These are phyloP conservation scores for Candida berthetii DNA, from an alignment of 805 yeast species.

Conservation along the genomic window DNA sequence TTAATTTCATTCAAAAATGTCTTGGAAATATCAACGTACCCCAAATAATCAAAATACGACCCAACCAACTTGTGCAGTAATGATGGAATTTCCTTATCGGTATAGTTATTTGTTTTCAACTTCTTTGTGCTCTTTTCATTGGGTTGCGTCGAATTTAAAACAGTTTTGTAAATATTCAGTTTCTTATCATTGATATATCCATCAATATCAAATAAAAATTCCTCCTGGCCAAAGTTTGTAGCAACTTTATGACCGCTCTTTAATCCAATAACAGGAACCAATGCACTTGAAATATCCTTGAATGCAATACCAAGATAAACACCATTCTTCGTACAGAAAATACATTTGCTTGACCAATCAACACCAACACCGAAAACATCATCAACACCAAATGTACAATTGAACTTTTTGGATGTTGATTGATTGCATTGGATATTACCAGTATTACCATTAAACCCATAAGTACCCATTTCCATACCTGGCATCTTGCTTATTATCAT, in stretches of 20 bases:
- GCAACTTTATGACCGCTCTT: slow-evolving; percentile 26
- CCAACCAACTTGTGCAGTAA: slow-evolving; percentile 29
- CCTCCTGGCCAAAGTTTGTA: slow-evolving; percentile 40
- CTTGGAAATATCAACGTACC: slow-evolving; percentile 46
- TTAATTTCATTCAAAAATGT: slow-evolving; percentile 43
- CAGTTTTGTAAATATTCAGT: slow-evolving; percentile 22
- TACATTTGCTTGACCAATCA: slow-evolving; percentile 52
- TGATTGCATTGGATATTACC: slow-evolving; percentile 36
- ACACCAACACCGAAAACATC: slow-evolving; percentile 85
- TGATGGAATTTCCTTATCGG: slow-evolving; percentile 16
- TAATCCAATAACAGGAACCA: slow-evolving; percentile 43
- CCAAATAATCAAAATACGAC: slow-evolving; percentile 53
- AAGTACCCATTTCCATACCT: slow-evolving; percentile 40
- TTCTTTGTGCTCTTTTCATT: slow-evolving; percentile 1
- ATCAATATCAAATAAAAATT: slow-evolving; percentile 56
- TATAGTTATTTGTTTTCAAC: slow-evolving; percentile 3
- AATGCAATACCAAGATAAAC: slow-evolving; percentile 52
- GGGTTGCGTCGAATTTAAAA: slow-evolving; percentile 14
- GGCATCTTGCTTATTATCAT: slow-evolving; percentile 30
- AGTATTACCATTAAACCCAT: slow-evolving; percentile 49
- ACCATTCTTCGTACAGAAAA: slow-evolving; percentile 84
- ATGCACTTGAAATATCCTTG: slow-evolving; percentile 30
- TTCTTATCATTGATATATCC: slow-evolving; percentile 45
- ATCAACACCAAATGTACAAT: slow-evolving; percentile 41
- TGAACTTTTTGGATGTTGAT: slow-evolving; percentile 31